Conservation (phyloP, 129 eudicot genomes). For the sunflower (Helianthus annuus) region DNA sequence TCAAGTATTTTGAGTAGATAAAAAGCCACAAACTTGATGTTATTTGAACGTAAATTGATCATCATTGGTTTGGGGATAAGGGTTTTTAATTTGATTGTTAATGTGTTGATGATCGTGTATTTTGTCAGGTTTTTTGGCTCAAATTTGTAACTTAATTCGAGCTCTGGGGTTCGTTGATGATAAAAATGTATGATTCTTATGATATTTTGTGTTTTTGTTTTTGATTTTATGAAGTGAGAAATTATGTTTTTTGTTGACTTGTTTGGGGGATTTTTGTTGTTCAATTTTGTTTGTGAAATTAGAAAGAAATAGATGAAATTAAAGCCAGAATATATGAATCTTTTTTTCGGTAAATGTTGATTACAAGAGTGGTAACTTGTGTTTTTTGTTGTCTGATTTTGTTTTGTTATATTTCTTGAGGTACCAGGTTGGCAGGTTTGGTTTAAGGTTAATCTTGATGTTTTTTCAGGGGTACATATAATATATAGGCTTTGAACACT, state of each 20-base stretch:
- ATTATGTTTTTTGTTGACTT: constrained; percentile 26
- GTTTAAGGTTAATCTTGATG: constrained; percentile 11
- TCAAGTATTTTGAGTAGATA: constrained; percentile 34
- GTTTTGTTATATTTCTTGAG: background rate
- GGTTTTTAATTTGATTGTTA: constrained; percentile 30
- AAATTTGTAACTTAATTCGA: constrained; percentile 30
- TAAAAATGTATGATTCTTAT: constrained; percentile 45
- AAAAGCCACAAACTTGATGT: constrained; percentile 18
- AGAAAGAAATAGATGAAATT: constrained; percentile 8
- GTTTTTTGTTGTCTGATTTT: constrained; percentile 13
- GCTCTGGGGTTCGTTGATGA: constrained; percentile 57
- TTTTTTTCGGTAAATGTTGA: background rate
- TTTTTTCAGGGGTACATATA: constrained; percentile 9
- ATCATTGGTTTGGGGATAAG: constrained; percentile 30
- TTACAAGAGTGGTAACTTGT: constrained; percentile 4
- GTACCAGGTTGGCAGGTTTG: too few relatives aligned
- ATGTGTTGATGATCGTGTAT: constrained; percentile 38
- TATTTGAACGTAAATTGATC: constrained; percentile 21
- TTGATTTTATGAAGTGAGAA: constrained; percentile 24
- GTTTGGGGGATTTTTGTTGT: constrained; percentile 6
- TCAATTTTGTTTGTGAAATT: background rate
- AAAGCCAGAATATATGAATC: background rate
- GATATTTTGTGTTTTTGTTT: constrained; percentile 20
- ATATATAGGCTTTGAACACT: background rate
- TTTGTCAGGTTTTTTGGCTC: constrained; percentile 30